Percentiles rank a stretch among this genome's conserved stretches.
Conservation (phyloP, 176 grass and related monocot genomes). For the Phoenix dactylifera region DNA sequence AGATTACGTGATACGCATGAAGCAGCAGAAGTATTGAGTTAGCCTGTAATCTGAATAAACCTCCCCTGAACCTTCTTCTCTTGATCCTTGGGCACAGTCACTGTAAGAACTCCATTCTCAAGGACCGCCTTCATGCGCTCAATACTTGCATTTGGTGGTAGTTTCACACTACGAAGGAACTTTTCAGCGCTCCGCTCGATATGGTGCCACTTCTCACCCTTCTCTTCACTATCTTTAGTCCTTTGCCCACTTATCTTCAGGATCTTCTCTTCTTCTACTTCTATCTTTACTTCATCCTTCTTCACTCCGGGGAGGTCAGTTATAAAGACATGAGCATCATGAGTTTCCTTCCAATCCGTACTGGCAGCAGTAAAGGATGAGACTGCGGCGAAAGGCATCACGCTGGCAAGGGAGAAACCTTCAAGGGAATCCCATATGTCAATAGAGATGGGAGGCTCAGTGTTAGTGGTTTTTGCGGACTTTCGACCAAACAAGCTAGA, state of each 20-base stretch:
- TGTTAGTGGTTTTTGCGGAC: no score
- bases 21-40: no score
- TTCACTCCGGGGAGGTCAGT: conserved; percentile 8
- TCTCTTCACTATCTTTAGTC: neutral
- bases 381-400: neutral
- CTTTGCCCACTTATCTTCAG: conserved; percentile 13
- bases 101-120: conserved; percentile 2
- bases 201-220: neutral
- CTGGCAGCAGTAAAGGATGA: neutral
- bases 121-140: neutral
- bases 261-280: conserved; percentile 3
- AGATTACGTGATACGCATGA: no score
- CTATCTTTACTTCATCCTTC: conserved; percentile 5
- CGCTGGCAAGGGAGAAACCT: no score
- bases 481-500: no score
- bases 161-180: neutral
- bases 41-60: neutral
- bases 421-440: no score
- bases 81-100: conserved; percentile 2
- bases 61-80: neutral
- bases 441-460: no score
- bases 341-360: neutral
- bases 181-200: neutral
- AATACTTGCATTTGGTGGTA: neutral
- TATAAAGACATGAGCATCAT: neutral